Conservation (phyloP, 2,329 filamentous ascomycete genomes). For the Ophiostoma sp. region DNA sequence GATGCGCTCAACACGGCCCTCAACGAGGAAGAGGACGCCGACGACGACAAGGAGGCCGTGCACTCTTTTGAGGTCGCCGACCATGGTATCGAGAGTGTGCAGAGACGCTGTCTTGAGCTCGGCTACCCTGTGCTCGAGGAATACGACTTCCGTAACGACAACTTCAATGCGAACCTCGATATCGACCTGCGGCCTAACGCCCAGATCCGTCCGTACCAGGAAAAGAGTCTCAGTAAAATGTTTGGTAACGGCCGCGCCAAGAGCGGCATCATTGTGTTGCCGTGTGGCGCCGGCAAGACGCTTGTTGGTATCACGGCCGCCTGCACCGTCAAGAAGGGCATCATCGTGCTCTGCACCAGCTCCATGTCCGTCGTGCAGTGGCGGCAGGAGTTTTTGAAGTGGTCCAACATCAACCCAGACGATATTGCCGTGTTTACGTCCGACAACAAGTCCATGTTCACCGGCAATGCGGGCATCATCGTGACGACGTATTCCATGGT, state of each 20-base stretch:
- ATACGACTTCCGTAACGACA: conserved; percentile 94
- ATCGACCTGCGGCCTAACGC: conserved; percentile 90
- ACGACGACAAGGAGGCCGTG: conserved; percentile 75
- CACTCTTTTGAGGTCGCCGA: conserved; percentile 92
- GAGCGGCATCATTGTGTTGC: conserved; percentile 94
- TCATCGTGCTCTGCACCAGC: conserved; percentile 92
- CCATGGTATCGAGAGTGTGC: conserved; percentile 78
- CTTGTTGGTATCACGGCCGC: conserved; percentile 97
- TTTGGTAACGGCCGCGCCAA: conserved; percentile 97
- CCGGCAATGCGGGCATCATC: conserved; percentile 89
- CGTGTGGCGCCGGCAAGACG: conserved; percentile 95
- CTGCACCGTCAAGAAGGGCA: conserved; percentile 95
- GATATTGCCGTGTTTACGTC: conserved; percentile 95
- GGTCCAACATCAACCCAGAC: conserved; percentile 91
- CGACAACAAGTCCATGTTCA: conserved; percentile 81
- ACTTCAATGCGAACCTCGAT: conserved; percentile 83
- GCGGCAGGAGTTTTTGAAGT: conserved; percentile 94
- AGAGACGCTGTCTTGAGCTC: conserved; percentile 84
- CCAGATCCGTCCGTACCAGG: conserved; percentile 91
- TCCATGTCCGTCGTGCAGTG: conserved; percentile 98
- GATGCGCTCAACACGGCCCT: conserved; percentile 50
- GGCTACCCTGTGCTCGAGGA: conserved; percentile 89
- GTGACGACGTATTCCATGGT: conserved; percentile 99
- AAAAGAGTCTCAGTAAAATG: conserved; percentile 98
- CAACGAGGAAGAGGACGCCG: conserved; percentile 77